Base-by-base conservation (phyloP, 441 rosid species). In the Codiaeum variegatum region DNA sequence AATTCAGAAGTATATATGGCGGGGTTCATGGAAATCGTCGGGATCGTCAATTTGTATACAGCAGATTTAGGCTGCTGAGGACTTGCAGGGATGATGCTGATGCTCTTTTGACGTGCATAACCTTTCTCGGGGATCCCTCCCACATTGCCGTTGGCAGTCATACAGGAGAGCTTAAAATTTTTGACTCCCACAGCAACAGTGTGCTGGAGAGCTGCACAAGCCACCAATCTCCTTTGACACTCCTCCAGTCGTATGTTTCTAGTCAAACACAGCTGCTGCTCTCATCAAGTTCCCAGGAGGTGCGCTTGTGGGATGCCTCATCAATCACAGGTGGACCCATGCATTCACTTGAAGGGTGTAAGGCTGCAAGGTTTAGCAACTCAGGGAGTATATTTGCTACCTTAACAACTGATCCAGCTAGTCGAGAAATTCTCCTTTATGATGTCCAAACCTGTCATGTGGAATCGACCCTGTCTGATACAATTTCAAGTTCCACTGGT, bases 21-120 rank as follows among this genome's bases (percentile, higher is more conserved):
- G 97, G 99, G 67, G 88, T 96, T 66, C 97, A 91, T 80, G 96
- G 99, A 74, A 90, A 86, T 81, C 97, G 98, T 66, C 87, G 88
- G 83, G 97, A 96, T 79, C 97, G 99, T 21, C 99, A 93, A 70
- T 93, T 91, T 76, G 88, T 96, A 76, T 96, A 89, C 85, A 96
- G 98, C 84, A 88, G 99, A 84, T 93, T 93, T 82, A 89, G 81
- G 86, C 89, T 97, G 32, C 89, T 92, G 98, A 85, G 98, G 81
- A 90, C 99, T 62, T 96, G 91, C 83, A 88, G 98, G 38, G 99
- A 96, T 80, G 99, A 96, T 78, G 82, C 81, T 60, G 76, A 88
- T 72, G 85, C 89, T 54, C 92, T 87, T 75, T 83, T 88, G 71
- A 96, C 99, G 32, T 93, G 97, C 77, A 81, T 90, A 67, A 79